Evolutionary conservation across 2,329 filamentous ascomycete genomes (phyloP).

Genomic region (Fonsecaea pugnacius): DNA sequence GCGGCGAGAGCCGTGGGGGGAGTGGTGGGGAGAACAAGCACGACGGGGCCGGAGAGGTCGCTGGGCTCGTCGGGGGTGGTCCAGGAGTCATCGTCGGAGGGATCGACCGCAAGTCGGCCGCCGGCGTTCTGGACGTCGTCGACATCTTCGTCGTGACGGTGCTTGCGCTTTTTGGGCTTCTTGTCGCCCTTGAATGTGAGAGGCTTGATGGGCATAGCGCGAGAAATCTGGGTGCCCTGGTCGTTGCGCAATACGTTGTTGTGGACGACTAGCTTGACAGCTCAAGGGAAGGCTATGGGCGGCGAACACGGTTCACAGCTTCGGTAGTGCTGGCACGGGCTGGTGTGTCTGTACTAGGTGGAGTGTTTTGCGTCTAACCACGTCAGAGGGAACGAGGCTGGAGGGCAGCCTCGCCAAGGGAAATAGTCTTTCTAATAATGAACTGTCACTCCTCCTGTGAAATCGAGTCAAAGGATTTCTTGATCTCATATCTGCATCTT

Average conservation of each 20-base stretch:
- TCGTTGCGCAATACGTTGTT: too few relatives aligned
- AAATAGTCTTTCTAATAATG: too few relatives aligned
- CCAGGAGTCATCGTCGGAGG: slow-evolving; percentile 80
- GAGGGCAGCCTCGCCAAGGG: neutral
- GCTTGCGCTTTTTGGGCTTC: slow-evolving; percentile 78
- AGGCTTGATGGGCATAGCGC: slow-evolving; percentile 65
- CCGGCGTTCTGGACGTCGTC: slow-evolving; percentile 22
- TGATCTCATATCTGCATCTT: too few relatives aligned
- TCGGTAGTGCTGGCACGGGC: too few relatives aligned
- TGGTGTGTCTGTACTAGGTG: neutral
- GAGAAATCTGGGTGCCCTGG: neutral
- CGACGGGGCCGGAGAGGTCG: slow-evolving; percentile 80
- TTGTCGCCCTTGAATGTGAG: slow-evolving; percentile 97
- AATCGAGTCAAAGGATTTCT: too few relatives aligned
- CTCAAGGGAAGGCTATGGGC: neutral
- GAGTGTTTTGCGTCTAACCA: neutral
- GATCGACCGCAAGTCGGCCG: slow-evolving; percentile 40
- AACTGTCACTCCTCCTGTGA: too few relatives aligned
- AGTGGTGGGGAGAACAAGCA: slow-evolving; percentile 79
- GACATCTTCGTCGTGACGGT: slow-evolving; percentile 58
- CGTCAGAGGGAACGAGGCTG: neutral
- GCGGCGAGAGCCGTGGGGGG: slow-evolving; percentile 76
- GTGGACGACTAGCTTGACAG: neutral
- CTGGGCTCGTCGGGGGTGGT: slow-evolving; percentile 75
- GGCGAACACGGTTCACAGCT: neutral